Conservation (phyloP, 2,329 filamentous ascomycete genomes). For the Aspergillus floridensis region DNA sequence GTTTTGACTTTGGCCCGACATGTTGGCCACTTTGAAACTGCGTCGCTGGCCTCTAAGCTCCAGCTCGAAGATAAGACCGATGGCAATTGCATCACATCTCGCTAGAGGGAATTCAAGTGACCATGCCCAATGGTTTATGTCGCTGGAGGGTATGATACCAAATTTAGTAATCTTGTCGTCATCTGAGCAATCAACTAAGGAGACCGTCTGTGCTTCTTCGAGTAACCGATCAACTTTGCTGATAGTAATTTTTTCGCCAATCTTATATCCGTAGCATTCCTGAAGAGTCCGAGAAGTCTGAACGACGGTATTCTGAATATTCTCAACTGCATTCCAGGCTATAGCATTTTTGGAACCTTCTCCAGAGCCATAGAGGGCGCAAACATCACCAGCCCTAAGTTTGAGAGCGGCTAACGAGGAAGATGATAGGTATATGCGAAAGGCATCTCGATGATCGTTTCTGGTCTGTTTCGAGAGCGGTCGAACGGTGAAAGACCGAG, state of each 20-base stretch:
- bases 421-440: slow-evolving; percentile 57
- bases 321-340: slow-evolving; percentile 61
- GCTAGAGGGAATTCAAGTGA: slow-evolving; percentile 44
- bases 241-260: slow-evolving; percentile 68
- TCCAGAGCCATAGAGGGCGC: slow-evolving; percentile 39
- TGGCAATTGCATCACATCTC: slow-evolving; percentile 65
- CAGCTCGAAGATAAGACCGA: slow-evolving; percentile 68
- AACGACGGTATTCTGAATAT: slow-evolving; percentile 65
- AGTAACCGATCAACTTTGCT: slow-evolving; percentile 52
- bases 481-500: slow-evolving; percentile 52
- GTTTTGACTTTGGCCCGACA: slow-evolving; percentile 50
- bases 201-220: slow-evolving; percentile 56
- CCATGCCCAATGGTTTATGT: slow-evolving; percentile 50
- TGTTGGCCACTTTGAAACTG: slow-evolving; percentile 59
- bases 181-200: slow-evolving; percentile 59
- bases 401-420: slow-evolving; percentile 56
- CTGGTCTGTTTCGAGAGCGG: slow-evolving; percentile 50
- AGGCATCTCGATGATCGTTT: slow-evolving; percentile 55
- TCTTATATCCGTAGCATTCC: slow-evolving; percentile 67
- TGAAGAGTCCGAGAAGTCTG: slow-evolving; percentile 73
- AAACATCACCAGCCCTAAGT: slow-evolving; percentile 59
- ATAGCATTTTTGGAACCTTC: slow-evolving; percentile 55
- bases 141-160: slow-evolving; percentile 35
- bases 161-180: slow-evolving; percentile 36
- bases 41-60: slow-evolving; percentile 56